Base-by-base conservation (phyloP, 2,329 filamentous ascomycete species). In the Fusarium illudens region DNA sequence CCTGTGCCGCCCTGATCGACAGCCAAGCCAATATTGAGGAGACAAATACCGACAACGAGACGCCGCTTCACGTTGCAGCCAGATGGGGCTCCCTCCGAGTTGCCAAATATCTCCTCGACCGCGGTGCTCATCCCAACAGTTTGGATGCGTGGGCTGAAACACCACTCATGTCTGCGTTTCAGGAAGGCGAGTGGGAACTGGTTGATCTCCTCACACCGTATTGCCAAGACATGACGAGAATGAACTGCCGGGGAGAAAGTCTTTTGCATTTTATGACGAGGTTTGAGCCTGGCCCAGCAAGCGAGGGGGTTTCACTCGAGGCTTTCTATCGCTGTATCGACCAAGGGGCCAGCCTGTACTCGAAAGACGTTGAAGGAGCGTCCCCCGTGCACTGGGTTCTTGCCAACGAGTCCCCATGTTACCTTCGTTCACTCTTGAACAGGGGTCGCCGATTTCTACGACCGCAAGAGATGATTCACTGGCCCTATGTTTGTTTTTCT, bases 21-120 rank as follows among this genome's bases (percentile, higher is more conserved):
- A 19, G 20, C 11, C 3, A 15, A 0, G 60, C 54, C 11, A 13
- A 48, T 10, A 22, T 58, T 4, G 60, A 58, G 4, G 11, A 22
- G 6, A 4, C 9, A 29, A 22, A 57, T 4, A 6, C 1, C 2
- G 1, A 27, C 15, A 39, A 42, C 13, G 3, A 7, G 3, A 53
- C 59, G 10, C 30, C 60, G 4, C 54, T 62, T 33, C 54, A 62
- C 19, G 0, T 8, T 4, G 60, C 60, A 12, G 54, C 54, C 2
- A 0, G 0, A 3, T 3, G 4, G 3, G 49, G 50, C 8, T 46
- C 48, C 6, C 6, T 12, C 3, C 27, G 39, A 8, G 39, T 42
- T n/a, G 48, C 49, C 13, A 25, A 20, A 3, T 10, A 29, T 3
- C 54, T 62, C 4, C 32, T 62, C 13, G 1, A 3, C 4, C 4